Percentiles rank a stretch among this genome's conserved stretches.
These are phyloP conservation scores for Thalassiosira livingstoniorum DNA, from an alignment of 352 stramenopile genomes.

Conservation along the genomic window DNA sequence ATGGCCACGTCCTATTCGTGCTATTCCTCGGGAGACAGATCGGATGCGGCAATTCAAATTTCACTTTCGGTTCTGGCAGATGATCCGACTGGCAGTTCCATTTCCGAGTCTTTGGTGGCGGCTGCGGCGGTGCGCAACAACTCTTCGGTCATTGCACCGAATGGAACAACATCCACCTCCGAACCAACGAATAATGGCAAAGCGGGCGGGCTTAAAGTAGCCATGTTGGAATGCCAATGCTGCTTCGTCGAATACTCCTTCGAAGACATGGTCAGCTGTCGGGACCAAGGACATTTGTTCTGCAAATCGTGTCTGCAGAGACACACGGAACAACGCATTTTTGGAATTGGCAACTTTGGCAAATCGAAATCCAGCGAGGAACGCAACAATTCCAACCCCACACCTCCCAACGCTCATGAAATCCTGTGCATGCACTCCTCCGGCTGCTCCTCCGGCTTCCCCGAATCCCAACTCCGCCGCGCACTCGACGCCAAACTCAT, in stretches of 20 bases:
- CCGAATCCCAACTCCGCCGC: slow-evolving; percentile 59
- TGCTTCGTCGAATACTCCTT: slow-evolving; percentile 75
- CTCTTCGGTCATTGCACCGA: background rate
- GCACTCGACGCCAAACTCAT: slow-evolving; percentile 69
- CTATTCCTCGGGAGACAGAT: slow-evolving; percentile 18
- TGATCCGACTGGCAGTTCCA: slow-evolving; percentile 14
- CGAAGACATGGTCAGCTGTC: slow-evolving; percentile 77
- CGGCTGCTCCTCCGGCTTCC: slow-evolving; percentile 73
- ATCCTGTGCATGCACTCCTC: slow-evolving; percentile 73
- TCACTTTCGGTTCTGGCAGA: slow-evolving; percentile 46
- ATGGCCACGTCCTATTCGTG: slow-evolving; percentile 24
- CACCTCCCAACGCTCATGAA: too few relatives aligned
- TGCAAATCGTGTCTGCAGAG: slow-evolving; percentile 74
- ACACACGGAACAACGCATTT: slow-evolving; percentile 75
- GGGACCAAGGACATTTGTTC: slow-evolving; percentile 78
- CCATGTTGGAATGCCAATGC: slow-evolving; percentile 72
- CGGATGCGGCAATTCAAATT: slow-evolving; percentile 33
- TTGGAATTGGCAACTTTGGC: slow-evolving; percentile 74
- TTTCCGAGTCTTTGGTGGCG: slow-evolving; percentile 29
- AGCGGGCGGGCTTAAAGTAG: slow-evolving; percentile 20
- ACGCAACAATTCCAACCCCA: slow-evolving; percentile 1
- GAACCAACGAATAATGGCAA: background rate
- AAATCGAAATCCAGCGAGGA: slow-evolving; percentile 17
- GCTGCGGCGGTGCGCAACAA: slow-evolving; percentile 27
- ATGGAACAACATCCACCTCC: background rate